Percentiles rank a stretch among this genome's conserved stretches.
Evolutionary conservation across 78 protist genomes (phyloP).

Genomic region (Isochrysis galbana): DNA sequence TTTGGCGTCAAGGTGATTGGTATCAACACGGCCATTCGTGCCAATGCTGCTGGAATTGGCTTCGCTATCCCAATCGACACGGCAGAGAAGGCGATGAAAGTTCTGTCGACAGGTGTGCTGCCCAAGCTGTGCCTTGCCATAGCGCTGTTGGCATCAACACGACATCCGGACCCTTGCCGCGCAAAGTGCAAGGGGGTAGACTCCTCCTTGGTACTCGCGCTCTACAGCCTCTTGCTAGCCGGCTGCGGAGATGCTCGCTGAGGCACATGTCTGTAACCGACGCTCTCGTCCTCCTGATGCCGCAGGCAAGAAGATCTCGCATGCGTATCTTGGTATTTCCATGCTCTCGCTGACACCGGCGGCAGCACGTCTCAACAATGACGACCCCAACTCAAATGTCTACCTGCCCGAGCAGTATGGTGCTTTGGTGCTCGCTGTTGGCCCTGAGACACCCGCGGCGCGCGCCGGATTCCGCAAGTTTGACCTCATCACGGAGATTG

Average conservation of each 20-base stretch:
- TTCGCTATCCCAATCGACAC: constrained; percentile 24
- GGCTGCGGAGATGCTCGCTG: not conserved
- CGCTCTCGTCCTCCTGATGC: too few species aligned
- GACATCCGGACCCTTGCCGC: too few species aligned
- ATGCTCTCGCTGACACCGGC: constrained; percentile 9
- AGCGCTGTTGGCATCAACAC: too few species aligned
- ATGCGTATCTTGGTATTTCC: not conserved
- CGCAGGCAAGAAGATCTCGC: not conserved
- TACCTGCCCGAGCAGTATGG: not conserved
- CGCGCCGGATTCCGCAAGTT: not conserved
- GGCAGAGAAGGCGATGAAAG: not conserved
- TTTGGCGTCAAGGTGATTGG: not conserved
- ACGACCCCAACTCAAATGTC: constrained; percentile 10
- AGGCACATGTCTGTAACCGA: not conserved
- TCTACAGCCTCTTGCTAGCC: too few species aligned
- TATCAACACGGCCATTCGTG: constrained; percentile 30
- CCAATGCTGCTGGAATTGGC: constrained; percentile 33
- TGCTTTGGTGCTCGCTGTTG: not conserved
- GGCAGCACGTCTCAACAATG: not conserved
- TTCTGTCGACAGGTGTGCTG: not conserved
- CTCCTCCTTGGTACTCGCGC: too few species aligned
- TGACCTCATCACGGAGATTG: not conserved
- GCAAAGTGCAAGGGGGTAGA: not conserved
- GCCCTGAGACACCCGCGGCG: constrained; percentile 12
- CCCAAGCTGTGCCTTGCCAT: too few species aligned